Evolutionary conservation across 2,329 filamentous ascomycete genomes (phyloP), one percentile per base, ranked within the genome.

Genomic region (Aspergillus felis): DNA sequence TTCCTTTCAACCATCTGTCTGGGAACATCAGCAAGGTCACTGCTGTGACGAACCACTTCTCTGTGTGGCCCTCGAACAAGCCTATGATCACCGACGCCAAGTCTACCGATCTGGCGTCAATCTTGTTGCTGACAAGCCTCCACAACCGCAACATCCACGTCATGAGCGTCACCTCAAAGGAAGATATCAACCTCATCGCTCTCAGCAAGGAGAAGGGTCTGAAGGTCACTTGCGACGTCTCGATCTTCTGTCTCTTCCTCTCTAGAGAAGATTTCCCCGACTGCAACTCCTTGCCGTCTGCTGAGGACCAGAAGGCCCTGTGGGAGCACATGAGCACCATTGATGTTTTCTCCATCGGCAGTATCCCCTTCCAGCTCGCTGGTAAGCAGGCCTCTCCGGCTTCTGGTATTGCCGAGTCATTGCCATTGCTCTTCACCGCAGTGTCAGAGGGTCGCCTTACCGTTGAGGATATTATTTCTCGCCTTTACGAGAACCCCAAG

Each of bases 21-120:
- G 89, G 88, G 65, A 92, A 92, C 73, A 91, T 92, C 73, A 91
- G 86, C 82, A 91, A 91, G 79, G 89, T 92, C 49, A 88, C 89
- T 22, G 86, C 89, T 9, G 88, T 92, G 60, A 90, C 88, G 54
- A 84, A 87, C 59, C 89, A 92, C 78, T 92, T 92, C 68, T 87
- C 87, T 59, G 82, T 86, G 25, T 92, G 89, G 89, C 89, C 89
- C 38, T 79, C 81, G 3, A 87, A 85, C 78, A 92, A 92, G 79
- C 88, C 89, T 51, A 90, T 92, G 66, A 80, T 92, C 67, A 92
- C 90, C 0, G 89, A 92, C 74, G 90, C 89, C 53, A 91, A 90
- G 79, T 85, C 87, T 56, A 91, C 88, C 1, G 89, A 92, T 68
- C 81, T 92, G 58, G 89, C 89, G n/a, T 92, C 89, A 0, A 88